Evolutionary conservation across 2,329 filamentous ascomycete genomes (phyloP), one percentile per base, ranked within the genome.

Genomic region (Ceratocystis lukuohia): DNA sequence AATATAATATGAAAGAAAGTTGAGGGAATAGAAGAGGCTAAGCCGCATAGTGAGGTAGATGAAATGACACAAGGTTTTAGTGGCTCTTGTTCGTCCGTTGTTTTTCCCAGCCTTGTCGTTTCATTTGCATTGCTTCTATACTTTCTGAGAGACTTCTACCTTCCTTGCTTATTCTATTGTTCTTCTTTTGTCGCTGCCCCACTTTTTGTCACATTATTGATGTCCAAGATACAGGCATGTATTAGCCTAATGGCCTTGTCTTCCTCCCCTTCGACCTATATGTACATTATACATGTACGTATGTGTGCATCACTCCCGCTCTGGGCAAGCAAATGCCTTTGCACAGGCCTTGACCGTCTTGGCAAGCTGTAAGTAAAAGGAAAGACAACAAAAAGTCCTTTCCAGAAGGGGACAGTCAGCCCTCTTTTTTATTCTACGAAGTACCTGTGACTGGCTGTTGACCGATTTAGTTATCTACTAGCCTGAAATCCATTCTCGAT

Each of bases 361-460:
- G 53, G 53, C 53, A 57, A 17, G 53, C 53, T 28, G 28, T 28
- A 57, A 25, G 17, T 20, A 56, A 56, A 25, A 56, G 50, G 8
- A 56, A 57, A 33, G 25, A 33, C 53, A 57, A n/a, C 22, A 15
- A 57, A 57, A 57, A 57, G 53, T 57, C 28, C 53, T 57, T 57
- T 30, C 17, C 15, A 28, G 10, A 57, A 28, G 48, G 12, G 37
- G 37, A 15, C 1, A 41, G 10, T 15, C 37, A 41, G 37, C 37
- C 37, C 37, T 41, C 37, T 41, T 41, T 41, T 41, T 41, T 15
- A 5, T 41, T 22, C 17, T 20, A n/a, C 20, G 37, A 5, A 41
- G 37, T 5, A 17, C 3, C 6, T 48, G 15, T 5, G 0, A 8
- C 12, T 41, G 3, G 46, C n/a, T n/a, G n/a, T 15, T 22, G 20